Base-by-base conservation (phyloP, 371 early-diverging fungal species). In the Apophysomyces sp. region DNA sequence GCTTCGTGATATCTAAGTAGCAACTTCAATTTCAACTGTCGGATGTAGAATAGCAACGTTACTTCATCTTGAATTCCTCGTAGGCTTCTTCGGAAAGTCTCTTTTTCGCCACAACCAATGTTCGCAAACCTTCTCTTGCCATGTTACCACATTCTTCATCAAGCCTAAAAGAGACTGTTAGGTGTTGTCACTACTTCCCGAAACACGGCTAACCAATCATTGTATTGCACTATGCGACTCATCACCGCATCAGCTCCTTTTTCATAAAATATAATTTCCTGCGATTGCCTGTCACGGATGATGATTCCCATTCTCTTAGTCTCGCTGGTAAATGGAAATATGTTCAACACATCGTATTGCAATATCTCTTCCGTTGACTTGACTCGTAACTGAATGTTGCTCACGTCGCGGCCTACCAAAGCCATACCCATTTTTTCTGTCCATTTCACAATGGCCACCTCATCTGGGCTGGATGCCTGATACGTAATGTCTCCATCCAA, bases 241-340 rank as follows among this genome's bases (percentile, higher is more conserved):
- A 99, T 99, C 2, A 98, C 97, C 0, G 88, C 85, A 84, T 99
- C 99, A 0, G 99, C 99, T 4, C 99, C 99, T 82, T 99, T 99
- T 69, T 94, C 83, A 67, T 92, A 94, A 66, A 99, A 97, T 3
- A 80, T 77, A 56, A 92, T 88, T 54, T 94, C 90, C 26, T 83
- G 83, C 0, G 87, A 87, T 9, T 77, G 63, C 56, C 65, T 60
- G 54, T 94, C 89, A 16, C 88, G 79, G 15, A 99, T 88, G 52
- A 99, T 89, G 49, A 99, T 96, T 31, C 99, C 99, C 99, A 99
- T 99, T 60, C 99, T 88, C 76, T 99, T 99, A 2, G 92, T 92
- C 70, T 99, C 99, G 65, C 94, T 93, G 8, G 98, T 96, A 73
- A 99, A 99, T 6, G 99, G 98, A 66, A 99, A 98, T 7, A 94